Evolutionary conservation across 805 yeast species (phyloP).

Genomic region (Saccharomyces kudriavzevii): DNA sequence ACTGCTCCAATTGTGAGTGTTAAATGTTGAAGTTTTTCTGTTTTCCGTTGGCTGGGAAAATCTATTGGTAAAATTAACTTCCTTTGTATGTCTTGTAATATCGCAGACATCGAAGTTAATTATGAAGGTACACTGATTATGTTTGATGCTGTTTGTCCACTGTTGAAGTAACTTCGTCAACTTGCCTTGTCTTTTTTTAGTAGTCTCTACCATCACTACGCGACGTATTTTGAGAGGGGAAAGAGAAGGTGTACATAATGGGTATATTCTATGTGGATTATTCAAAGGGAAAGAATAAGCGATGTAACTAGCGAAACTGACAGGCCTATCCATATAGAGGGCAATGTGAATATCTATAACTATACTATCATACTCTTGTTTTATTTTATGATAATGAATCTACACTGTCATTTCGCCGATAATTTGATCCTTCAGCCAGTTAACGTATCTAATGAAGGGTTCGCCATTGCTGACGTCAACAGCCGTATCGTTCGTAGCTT

Average conservation of each 20-base stretch:
- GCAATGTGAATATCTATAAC: neutral
- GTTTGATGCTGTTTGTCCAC: neutral
- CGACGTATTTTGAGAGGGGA: neutral
- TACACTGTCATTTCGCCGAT: conserved; percentile 9
- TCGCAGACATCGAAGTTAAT: conserved; percentile 25
- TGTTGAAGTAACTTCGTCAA: neutral
- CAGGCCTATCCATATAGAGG: neutral
- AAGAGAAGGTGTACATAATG: neutral
- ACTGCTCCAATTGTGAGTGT: conserved; percentile 21
- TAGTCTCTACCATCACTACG: neutral
- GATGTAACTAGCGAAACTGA: neutral
- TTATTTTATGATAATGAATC: neutral
- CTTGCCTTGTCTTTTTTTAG: neutral
- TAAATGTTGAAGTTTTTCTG: conserved; percentile 11
- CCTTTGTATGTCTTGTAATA: conserved; percentile 21
- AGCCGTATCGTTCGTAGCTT: conserved; percentile 4
- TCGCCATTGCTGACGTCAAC: conserved; percentile 10
- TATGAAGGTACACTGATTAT: neutral
- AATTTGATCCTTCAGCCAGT: conserved; percentile 20
- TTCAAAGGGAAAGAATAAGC: neutral
- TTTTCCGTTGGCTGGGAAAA: conserved; percentile 24
- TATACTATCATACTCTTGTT: neutral
- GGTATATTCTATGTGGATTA: neutral
- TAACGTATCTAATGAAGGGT: conserved; percentile 10
- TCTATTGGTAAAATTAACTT: conserved; percentile 30